Conservation (phyloP, 495 filamentous ascomycete genomes). For the Hyphodiscus hymeniophilus region DNA sequence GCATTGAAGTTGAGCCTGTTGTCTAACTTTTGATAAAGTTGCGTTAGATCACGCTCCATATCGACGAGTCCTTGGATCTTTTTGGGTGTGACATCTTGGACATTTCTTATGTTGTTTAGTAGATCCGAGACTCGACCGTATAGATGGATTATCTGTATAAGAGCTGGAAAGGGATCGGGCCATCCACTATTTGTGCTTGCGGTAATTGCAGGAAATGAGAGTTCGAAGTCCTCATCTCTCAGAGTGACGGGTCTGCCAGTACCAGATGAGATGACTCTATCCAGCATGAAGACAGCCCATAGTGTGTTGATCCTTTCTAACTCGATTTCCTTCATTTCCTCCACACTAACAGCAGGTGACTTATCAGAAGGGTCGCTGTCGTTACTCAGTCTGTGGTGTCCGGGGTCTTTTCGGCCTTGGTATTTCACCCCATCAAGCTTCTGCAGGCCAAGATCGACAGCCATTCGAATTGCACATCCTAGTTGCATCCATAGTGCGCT, state of each 20-base stretch:
- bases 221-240: constrained; percentile 72
- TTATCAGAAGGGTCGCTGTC: constrained; percentile 21
- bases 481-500: constrained; percentile 89
- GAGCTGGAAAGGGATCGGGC: constrained; percentile 68
- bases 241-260: constrained; percentile 74
- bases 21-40: constrained; percentile 69
- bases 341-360: constrained; percentile 37
- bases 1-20: constrained; percentile 69
- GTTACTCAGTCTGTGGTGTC: constrained; percentile 28
- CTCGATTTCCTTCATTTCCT: constrained; percentile 52
- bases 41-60: constrained; percentile 71
- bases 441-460: constrained; percentile 73
- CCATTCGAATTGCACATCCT: constrained; percentile 78
- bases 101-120: constrained; percentile 72
- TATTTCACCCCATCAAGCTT: constrained; percentile 68
- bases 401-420: constrained; percentile 47
- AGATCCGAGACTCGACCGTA: constrained; percentile 77
- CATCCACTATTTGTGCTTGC: constrained; percentile 52
- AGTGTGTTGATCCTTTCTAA: constrained; percentile 74
- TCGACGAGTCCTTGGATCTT: constrained; percentile 57
- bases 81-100: constrained; percentile 63
- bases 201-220: constrained; percentile 57
- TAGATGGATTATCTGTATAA: constrained; percentile 75
- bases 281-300: constrained; percentile 80
- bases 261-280: constrained; percentile 76